Evolutionary conservation across 2,329 filamentous ascomycete genomes (phyloP).

Genomic region (Aspergillus caelatus): DNA sequence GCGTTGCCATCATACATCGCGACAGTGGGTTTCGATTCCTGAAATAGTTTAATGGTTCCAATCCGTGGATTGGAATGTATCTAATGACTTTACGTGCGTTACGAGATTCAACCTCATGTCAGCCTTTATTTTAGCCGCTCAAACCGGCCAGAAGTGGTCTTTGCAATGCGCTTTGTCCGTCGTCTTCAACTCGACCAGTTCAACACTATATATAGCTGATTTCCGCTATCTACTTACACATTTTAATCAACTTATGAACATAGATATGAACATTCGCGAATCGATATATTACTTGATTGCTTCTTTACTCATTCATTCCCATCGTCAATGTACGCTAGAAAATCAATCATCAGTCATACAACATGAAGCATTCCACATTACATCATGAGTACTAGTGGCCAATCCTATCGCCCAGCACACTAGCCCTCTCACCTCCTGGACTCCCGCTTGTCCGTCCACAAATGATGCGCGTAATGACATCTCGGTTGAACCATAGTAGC

Average conservation of each 20-base stretch:
- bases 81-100: background rate
- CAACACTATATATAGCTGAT: background rate
- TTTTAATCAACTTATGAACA: background rate
- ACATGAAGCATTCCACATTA: background rate
- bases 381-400: too few species aligned
- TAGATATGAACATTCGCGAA: background rate
- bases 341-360: background rate
- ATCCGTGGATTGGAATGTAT: background rate
- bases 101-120: background rate
- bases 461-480: background rate
- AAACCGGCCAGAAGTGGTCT: background rate
- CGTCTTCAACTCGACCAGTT: background rate
- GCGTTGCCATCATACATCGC: constrained; percentile 16
- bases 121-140: background rate
- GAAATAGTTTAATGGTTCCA: background rate
- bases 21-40: constrained; percentile 2
- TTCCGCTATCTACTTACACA: too few species aligned
- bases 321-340: background rate
- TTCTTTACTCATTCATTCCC: background rate
- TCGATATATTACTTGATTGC: background rate
- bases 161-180: background rate
- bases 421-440: too few species aligned
- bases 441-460: background rate
- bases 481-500: background rate
- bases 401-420: background rate